Base-by-base conservation (phyloP, 179 eudicot genomes). In the Vitellaria paradoxa region DNA sequence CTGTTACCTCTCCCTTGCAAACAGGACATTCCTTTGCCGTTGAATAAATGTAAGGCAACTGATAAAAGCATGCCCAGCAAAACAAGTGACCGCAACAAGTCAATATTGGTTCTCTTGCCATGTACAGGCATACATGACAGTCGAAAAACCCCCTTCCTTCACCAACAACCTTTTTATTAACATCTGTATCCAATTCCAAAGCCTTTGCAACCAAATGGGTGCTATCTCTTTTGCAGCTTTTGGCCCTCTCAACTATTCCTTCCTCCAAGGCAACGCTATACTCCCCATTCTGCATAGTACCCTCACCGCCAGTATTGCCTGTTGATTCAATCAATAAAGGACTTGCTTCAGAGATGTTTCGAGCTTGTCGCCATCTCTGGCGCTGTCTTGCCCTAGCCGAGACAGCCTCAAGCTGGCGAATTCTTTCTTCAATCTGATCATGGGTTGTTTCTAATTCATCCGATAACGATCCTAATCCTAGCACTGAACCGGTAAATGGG, bases 21-120 rank as follows among this genome's bases (percentile, higher is more conserved):
- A 79, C 88, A 2, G 91, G 93, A 60, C 93, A 89, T 71, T 87
- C 89, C 78, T 82, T 89, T 17, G 85, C 77, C 24, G 76, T 68
- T 1, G 83, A 78, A 79, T 80, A 79, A 11, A 82, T 74, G 47
- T 68, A 80, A 8, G 89, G 82, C 79, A 87, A 74, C 60, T 64
- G 82, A 76, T 80, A 87, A 64, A 89, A 89, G 79, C 93, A 89
- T 20, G 82, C 68, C 93, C 93, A 89, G 72, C 93, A 89, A 67
- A 84, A 87, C 82, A 87, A 84, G 78, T 89, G 91, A 24, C 93
- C 89, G 37, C 93, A 89, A 71, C 87, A 78, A 30, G 93, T 89
- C 72, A 89, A 49, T 46, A 89, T 68, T 14, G 91, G 93, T 40
- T 89, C 91, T 47, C 50, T 83, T 15, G 91, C 89, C 76, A 80